Percentiles rank a stretch among this genome's conserved stretches.
Conservation (phyloP, 306 rosid genomes). For the Gastrolobium bilobum region DNA sequence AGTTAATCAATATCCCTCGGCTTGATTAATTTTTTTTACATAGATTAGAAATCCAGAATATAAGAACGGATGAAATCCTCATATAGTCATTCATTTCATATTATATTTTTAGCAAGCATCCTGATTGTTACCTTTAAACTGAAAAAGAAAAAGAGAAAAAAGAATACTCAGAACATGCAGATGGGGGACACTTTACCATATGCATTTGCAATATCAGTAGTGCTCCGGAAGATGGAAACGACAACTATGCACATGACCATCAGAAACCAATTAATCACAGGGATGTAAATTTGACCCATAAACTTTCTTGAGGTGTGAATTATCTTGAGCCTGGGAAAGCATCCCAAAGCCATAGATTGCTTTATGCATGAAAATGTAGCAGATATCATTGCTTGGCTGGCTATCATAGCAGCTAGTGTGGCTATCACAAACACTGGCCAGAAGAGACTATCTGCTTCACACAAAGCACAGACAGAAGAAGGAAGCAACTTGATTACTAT, state of each 20-base stretch:
- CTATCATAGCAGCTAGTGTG: constrained; percentile 91
- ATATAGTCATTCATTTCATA: constrained; percentile 1
- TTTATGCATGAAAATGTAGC: constrained; percentile 89
- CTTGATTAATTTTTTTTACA: no score
- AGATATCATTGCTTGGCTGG: constrained; percentile 94
- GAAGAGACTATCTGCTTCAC: constrained; percentile 71
- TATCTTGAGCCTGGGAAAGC: constrained; percentile 98
- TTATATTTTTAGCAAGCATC: not conserved
- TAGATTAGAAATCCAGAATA: not conserved
- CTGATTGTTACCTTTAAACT: not conserved
- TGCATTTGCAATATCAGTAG: constrained; percentile 96
- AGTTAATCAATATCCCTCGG: not conserved
- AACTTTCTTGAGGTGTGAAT: constrained; percentile 86
- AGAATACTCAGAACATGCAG: constrained; percentile 32
- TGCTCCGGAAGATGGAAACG: constrained; percentile 84
- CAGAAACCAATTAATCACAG: constrained; percentile 88
- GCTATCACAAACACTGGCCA: constrained; percentile 87
- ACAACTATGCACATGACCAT: constrained; percentile 94
- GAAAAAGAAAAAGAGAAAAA: constrained; percentile 1
- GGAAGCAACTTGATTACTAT: constrained; percentile 30
- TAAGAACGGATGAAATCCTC: constrained; percentile 4
- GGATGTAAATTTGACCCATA: constrained; percentile 97
- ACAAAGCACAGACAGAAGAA: constrained; percentile 40
- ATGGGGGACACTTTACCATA: constrained; percentile 69
- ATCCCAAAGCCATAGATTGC: constrained; percentile 98